Evolutionary conservation across 164 flowering plant genomes (phyloP).

Genomic region (Cinnamomum chago): DNA sequence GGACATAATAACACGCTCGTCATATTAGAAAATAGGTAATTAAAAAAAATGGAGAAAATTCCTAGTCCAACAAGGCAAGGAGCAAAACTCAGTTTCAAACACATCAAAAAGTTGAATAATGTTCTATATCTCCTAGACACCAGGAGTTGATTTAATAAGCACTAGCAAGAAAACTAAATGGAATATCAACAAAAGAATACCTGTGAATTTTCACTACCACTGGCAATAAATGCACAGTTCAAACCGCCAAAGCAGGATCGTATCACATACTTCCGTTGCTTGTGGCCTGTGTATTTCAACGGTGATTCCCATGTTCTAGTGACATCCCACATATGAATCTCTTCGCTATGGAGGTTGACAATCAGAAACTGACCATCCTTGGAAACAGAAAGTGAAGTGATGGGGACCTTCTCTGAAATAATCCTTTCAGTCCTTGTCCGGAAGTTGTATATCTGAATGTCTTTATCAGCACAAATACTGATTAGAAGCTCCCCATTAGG

Average conservation of each 20-base stretch:
- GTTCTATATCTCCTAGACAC: too few species aligned
- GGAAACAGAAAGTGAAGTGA: slow-evolving; percentile 78
- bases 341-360: slow-evolving; percentile 79
- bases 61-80: not conserved
- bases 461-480: slow-evolving; percentile 62
- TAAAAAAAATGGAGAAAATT: too few species aligned
- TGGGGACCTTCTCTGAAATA: slow-evolving; percentile 62
- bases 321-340: slow-evolving; percentile 89
- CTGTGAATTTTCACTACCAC: slow-evolving; percentile 93
- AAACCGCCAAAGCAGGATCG: slow-evolving; percentile 93
- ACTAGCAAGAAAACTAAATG: not conserved
- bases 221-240: slow-evolving; percentile 63
- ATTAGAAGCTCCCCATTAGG: slow-evolving; percentile 72
- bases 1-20: not conserved
- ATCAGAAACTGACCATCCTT: slow-evolving; percentile 55
- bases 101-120: not conserved
- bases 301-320: slow-evolving; percentile 53
- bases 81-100: too few species aligned
- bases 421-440: slow-evolving; percentile 53
- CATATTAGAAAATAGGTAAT: too few species aligned
- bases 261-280: slow-evolving; percentile 73
- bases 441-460: slow-evolving; percentile 56
- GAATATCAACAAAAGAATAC: slow-evolving; percentile 29
- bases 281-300: slow-evolving; percentile 58
- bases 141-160: not conserved